Percentiles rank a stretch among this genome's conserved stretches.
phyloP scores from a whole-genome alignment of 306 rosid species.

The Corylus americana region DNA sequence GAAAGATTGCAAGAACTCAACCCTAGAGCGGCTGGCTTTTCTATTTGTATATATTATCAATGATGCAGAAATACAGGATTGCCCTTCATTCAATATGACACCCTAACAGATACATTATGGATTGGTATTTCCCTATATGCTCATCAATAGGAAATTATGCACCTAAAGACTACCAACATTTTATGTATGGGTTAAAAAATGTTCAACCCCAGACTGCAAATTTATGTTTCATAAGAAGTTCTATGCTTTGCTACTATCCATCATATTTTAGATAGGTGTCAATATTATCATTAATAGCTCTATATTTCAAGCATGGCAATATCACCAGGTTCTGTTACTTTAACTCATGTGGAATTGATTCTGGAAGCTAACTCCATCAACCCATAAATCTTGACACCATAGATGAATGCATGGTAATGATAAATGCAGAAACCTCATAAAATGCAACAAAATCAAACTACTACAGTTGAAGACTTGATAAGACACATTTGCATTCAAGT shows the following conservation, averaged over 20 bases:
- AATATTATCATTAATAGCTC: neutral
- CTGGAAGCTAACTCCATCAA: neutral
- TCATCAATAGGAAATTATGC: neutral
- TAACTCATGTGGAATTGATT: neutral
- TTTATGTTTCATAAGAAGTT: neutral
- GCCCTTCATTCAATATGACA: neutral
- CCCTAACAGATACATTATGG: neutral
- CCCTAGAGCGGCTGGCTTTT: neutral
- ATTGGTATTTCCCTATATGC: neutral
- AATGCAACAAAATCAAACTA: slow-evolving; percentile 90
- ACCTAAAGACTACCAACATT: neutral
- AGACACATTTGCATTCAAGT: slow-evolving; percentile 91
- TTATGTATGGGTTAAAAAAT: neutral
- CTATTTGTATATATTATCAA: neutral
- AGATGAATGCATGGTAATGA: slow-evolving; percentile 11
- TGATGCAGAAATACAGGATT: neutral
- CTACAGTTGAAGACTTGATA: slow-evolving; percentile 70
- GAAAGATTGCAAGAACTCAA: neutral
- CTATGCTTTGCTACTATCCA: neutral
- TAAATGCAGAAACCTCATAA: slow-evolving; percentile 53
- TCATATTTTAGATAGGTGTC: neutral
- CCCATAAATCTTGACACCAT: neutral
- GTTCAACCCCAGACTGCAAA: neutral
- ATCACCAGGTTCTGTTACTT: neutral
- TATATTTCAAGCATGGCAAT: neutral